Percentiles rank a stretch among this genome's conserved stretches.
phyloP scores from a whole-genome alignment of 805 yeast species.

The Blastobotrys mokoenaii region DNA sequence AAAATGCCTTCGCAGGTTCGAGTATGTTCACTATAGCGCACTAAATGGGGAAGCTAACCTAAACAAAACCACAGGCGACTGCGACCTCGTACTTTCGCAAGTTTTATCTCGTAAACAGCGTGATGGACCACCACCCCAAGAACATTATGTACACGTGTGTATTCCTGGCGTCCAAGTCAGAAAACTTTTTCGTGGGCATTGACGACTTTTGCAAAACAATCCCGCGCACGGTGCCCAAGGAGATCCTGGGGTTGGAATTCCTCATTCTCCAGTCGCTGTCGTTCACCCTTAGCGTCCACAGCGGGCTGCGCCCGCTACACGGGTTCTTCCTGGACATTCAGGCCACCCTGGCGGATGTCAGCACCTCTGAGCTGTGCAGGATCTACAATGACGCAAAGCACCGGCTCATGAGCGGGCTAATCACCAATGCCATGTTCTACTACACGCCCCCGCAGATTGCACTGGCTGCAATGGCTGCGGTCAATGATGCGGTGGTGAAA shows the following conservation, averaged over 20 bases:
- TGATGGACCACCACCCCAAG: conserved; percentile 84
- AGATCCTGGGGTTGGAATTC: conserved; percentile 73
- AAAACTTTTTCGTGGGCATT: conserved; percentile 81
- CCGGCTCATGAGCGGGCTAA: conserved; percentile 55
- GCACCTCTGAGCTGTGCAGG: conserved; percentile 51
- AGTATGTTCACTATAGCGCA: no score
- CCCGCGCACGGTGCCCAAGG: conserved; percentile 54
- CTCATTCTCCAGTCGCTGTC: conserved; percentile 60
- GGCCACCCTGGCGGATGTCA: conserved; percentile 29
- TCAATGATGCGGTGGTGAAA: conserved; percentile 54
- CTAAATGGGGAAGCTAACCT: no score
- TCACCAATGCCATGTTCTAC: conserved; percentile 67
- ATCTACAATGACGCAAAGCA: conserved; percentile 64
- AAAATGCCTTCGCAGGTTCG: conserved; percentile 81
- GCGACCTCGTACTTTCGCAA: conserved; percentile 75
- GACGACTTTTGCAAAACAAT: conserved; percentile 68
- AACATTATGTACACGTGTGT: conserved; percentile 70
- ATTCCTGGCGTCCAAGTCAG: conserved; percentile 87
- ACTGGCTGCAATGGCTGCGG: conserved; percentile 67
- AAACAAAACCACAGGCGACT: no score
- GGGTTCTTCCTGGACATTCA: conserved; percentile 93
- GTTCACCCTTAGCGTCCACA: conserved; percentile 80
- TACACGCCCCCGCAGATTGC: conserved; percentile 96
- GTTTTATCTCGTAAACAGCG: conserved; percentile 72
- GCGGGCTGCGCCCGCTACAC: conserved; percentile 81